Evolutionary conservation across 2,329 filamentous ascomycete species (phyloP).

Genomic region (Talaromyces sp.): DNA sequence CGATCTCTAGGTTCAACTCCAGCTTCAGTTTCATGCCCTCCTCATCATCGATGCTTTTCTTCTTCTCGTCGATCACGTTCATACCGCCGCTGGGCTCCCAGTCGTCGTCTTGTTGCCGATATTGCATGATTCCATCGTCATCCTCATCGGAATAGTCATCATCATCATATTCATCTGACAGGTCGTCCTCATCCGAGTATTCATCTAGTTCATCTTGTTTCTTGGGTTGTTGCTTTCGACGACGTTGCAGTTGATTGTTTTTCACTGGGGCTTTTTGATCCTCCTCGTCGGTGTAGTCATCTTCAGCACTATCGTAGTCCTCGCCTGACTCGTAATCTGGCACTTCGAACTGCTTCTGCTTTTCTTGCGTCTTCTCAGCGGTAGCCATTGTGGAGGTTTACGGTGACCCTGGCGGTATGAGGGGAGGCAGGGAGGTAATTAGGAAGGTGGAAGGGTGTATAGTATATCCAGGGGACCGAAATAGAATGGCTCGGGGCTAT

Average conservation of each 20-base stretch:
- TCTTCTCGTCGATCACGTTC: constrained; percentile 33
- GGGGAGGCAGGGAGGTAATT: neutral
- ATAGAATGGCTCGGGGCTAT: neutral
- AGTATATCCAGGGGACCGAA: neutral
- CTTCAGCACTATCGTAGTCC: constrained; percentile 35
- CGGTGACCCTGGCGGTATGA: neutral
- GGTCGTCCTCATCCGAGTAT: constrained; percentile 27
- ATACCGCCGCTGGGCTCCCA: constrained; percentile 30
- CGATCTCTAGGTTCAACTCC: constrained; percentile 65
- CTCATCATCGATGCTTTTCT: constrained; percentile 34
- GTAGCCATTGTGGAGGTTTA: constrained; percentile 28
- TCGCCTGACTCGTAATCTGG: constrained; percentile 28
- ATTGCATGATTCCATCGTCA: constrained; percentile 12
- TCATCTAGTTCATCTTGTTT: constrained; percentile 30
- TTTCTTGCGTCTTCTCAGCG: constrained; percentile 31
- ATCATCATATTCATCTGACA: constrained; percentile 20
- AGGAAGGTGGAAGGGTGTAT: neutral
- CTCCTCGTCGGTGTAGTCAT: constrained; percentile 33
- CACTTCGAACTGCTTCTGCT: constrained; percentile 28
- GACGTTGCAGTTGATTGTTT: constrained; percentile 22
- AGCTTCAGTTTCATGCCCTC: constrained; percentile 58
- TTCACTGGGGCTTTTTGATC: constrained; percentile 15
- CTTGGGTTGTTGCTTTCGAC: constrained; percentile 19
- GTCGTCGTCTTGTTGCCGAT: constrained; percentile 22
- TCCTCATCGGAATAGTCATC: constrained; percentile 36